Base-by-base conservation (phyloP, 2,329 filamentous ascomycete genomes). In the Albophoma yamanashiensis region DNA sequence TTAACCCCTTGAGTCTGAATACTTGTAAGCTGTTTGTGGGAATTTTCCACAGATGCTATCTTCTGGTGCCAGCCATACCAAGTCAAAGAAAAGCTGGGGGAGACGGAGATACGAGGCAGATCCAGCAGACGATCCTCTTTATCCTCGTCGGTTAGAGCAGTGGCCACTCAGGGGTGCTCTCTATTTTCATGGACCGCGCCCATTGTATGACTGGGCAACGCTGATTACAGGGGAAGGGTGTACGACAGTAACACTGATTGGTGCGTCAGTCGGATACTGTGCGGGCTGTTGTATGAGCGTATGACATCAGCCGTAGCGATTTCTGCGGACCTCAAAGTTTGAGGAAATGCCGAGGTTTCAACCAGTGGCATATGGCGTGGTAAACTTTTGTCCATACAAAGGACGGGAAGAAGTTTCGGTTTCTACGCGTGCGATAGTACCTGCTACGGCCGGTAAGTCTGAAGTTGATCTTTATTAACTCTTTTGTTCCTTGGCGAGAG, bases 221-320 rank as follows among this genome's bases (percentile, higher is more conserved):
- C 42, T 50, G 38, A 57, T 25, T 20, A 42, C 25, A 27, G 40
- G n/a, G 34, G 5, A 53, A 50, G 17, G 17, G 15, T 7, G 50
- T n/a, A n/a, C 40, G 34, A 39, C 15, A 39, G 15, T 25, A 20
- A 39, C 53, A 55, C 34, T 55, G 17, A 56, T 56, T 11, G 50
- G 27, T 17, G 31, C 36, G 50, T 22, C 34, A 53, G 50, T 53
- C 50, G 11, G 11, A 36, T 36, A 31, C 25, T 34, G 8, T 12
- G 27, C 20, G 27, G 17, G 9, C 17, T 12, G 8, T 34, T 20
- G 15, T 11, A n/a, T n/a, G 12, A 8, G 17, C 36, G 42, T 57
- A 31, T 57, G 56, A 57, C 56, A 57, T 57, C 56, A 57, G 56
- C 56, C 25, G 25, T 4, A n/a, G n/a, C 27, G n/a, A 4, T 20